Percentiles rank a stretch among this genome's conserved stretches.
These are phyloP conservation scores for Suhomyces chickasaworum DNA, from an alignment of 1,139 yeast species.

Conservation along the genomic window DNA sequence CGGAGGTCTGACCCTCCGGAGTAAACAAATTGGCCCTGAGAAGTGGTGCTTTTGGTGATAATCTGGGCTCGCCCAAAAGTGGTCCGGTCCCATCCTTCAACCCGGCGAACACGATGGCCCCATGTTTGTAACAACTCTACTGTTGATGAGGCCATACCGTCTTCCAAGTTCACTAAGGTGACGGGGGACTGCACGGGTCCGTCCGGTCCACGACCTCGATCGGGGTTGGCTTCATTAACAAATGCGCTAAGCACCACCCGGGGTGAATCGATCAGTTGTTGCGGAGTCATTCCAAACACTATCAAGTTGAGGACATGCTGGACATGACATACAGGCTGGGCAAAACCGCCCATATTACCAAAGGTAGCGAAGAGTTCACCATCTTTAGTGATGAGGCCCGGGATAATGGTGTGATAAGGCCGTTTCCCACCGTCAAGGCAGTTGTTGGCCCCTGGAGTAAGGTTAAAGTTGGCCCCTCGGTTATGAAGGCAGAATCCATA, in stretches of 20 bases:
- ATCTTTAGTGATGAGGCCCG: conserved; percentile 65
- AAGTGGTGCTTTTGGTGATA: conserved; percentile 46
- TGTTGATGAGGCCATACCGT: conserved; percentile 53
- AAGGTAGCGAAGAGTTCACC: conserved; percentile 62
- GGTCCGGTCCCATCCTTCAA: conserved; percentile 50
- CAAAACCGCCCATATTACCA: conserved; percentile 89
- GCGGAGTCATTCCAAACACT: conserved; percentile 67
- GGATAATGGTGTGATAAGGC: conserved; percentile 84
- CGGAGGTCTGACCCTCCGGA: conserved; percentile 77
- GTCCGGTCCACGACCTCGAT: conserved; percentile 61
- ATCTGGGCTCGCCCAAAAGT: conserved; percentile 76
- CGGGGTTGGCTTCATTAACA: conserved; percentile 44
- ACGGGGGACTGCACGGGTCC: conserved; percentile 65
- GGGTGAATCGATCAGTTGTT: conserved; percentile 76
- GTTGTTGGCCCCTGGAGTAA: conserved; percentile 59
- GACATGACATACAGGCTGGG: conserved; percentile 85
- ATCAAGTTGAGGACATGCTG: conserved; percentile 72
- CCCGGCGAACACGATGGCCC: conserved; percentile 59
- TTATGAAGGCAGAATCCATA: conserved; percentile 75
- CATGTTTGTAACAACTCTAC: conserved; percentile 45
- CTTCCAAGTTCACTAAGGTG: conserved; percentile 67
- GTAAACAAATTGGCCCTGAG: conserved; percentile 46
- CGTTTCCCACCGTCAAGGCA: conserved; percentile 69
- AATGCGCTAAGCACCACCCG: conserved; percentile 64
- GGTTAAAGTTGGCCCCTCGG: conserved; percentile 75